phyloP scores from a whole-genome alignment of 495 filamentous ascomycete species.

The Penicillium coprophilum region DNA sequence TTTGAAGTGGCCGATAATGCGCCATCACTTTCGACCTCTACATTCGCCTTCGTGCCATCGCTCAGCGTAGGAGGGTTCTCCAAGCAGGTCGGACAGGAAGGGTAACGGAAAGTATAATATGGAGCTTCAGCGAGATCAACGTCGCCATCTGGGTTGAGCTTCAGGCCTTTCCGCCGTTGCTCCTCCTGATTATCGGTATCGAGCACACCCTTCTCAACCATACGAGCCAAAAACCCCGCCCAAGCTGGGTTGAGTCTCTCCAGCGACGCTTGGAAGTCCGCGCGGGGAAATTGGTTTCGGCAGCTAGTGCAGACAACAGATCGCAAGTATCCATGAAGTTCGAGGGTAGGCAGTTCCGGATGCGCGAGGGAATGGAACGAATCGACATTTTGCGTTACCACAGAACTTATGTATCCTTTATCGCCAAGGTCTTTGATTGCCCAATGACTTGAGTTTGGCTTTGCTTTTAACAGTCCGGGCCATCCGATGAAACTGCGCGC shows the following conservation, averaged over 20 bases:
- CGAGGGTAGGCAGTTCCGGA: slow-evolving; percentile 70
- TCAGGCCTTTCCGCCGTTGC: slow-evolving; percentile 65
- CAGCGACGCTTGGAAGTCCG: slow-evolving; percentile 73
- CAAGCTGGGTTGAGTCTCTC: slow-evolving; percentile 81
- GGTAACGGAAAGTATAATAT: slow-evolving; percentile 88
- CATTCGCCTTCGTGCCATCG: slow-evolving; percentile 56
- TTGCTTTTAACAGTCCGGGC: slow-evolving; percentile 72
- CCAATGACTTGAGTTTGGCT: slow-evolving; percentile 76
- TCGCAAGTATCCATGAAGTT: slow-evolving; percentile 88
- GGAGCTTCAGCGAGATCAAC: slow-evolving; percentile 86
- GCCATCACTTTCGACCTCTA: slow-evolving; percentile 77
- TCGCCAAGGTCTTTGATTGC: slow-evolving; percentile 69
- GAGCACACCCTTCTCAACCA: slow-evolving; percentile 69
- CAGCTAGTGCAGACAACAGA: slow-evolving; percentile 81
- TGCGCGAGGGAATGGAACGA: slow-evolving; percentile 83
- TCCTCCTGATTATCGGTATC: slow-evolving; percentile 74
- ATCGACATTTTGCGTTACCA: slow-evolving; percentile 96
- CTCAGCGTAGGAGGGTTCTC: slow-evolving; percentile 57
- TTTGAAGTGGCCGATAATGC: slow-evolving; percentile 70
- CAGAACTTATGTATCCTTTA: slow-evolving; percentile 68
- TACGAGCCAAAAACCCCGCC: slow-evolving; percentile 71
- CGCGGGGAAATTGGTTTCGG: slow-evolving; percentile 62
- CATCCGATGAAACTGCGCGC: slow-evolving; percentile 92
- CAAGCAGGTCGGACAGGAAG: slow-evolving; percentile 81
- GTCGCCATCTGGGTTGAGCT: slow-evolving; percentile 91